Conservation (phyloP, 306 rosid genomes). For the Senna tora region DNA sequence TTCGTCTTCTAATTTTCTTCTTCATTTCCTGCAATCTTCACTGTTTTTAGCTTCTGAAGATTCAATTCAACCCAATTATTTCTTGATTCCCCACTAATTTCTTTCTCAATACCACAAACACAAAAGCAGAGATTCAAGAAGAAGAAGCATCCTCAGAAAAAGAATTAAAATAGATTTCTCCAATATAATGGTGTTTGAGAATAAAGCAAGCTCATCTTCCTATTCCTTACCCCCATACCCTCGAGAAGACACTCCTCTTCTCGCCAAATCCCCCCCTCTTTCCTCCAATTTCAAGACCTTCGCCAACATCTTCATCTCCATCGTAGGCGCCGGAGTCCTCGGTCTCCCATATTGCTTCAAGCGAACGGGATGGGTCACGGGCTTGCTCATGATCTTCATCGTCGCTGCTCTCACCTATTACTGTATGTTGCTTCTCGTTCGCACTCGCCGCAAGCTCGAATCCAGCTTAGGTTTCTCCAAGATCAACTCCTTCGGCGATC, state of each 20-base stretch:
- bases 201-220: slow-evolving; percentile 57
- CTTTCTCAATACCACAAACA: too few species aligned
- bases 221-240: slow-evolving; percentile 51
- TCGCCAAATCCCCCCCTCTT: slow-evolving; percentile 44
- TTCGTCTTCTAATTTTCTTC: too few species aligned
- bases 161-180: too few species aligned
- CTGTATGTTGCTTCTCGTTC: slow-evolving; percentile 76
- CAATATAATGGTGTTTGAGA: slow-evolving; percentile 46
- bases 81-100: too few species aligned
- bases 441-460: slow-evolving; percentile 70
- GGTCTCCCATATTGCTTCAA: slow-evolving; percentile 78
- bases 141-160: not conserved
- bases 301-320: slow-evolving; percentile 73
- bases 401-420: slow-evolving; percentile 66
- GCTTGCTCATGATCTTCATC: slow-evolving; percentile 54
- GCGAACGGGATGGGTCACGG: slow-evolving; percentile 64
- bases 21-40: too few species aligned
- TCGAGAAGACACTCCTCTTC: slow-evolving; percentile 62
- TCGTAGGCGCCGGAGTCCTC: slow-evolving; percentile 73
- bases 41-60: too few species aligned
- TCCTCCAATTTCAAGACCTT: slow-evolving; percentile 63
- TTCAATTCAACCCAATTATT: too few species aligned
- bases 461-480: slow-evolving; percentile 45
- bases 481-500: slow-evolving; percentile 66
- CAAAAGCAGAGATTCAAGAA: too few species aligned